Evolutionary conservation across 2,329 filamentous ascomycete species (phyloP).

Genomic region (Dendrostoma leiphaemia): DNA sequence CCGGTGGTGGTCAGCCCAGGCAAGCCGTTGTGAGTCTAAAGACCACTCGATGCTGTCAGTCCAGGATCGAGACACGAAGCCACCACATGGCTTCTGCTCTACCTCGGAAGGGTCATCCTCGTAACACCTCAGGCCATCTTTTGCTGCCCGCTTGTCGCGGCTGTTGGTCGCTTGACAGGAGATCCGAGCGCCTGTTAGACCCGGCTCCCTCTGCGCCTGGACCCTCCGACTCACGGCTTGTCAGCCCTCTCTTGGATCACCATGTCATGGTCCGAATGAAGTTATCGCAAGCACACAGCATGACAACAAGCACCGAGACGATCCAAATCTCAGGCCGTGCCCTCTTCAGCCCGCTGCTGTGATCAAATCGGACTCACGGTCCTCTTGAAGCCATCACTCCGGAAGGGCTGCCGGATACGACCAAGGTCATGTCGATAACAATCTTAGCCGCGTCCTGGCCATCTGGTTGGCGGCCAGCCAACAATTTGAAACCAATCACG

Average conservation of each 20-base stretch:
- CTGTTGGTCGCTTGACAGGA: neutral
- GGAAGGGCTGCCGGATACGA: slow-evolving; percentile 1
- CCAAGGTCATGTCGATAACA: slow-evolving; percentile 7
- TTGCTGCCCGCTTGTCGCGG: slow-evolving; percentile 15
- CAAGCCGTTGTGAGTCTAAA: slow-evolving; percentile 8
- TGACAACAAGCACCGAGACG: neutral
- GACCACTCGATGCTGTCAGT: slow-evolving; percentile 4
- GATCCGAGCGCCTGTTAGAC: no score
- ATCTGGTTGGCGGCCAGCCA: slow-evolving; percentile 11
- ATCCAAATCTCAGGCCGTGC: neutral
- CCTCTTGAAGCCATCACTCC: neutral
- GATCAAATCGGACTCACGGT: neutral
- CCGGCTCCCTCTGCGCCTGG: no score
- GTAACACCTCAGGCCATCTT: no score
- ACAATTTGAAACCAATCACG: slow-evolving; percentile 13
- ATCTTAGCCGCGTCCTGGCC: neutral
- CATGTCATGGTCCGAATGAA: neutral
- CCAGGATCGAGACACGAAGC: slow-evolving; percentile 2
- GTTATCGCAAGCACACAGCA: neutral
- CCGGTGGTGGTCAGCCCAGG: slow-evolving; percentile 16
- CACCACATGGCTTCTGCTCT: neutral
- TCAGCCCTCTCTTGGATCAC: no score
- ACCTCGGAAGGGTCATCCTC: neutral
- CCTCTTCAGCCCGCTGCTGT: neutral
- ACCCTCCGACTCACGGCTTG: no score